A percentile compares a stretch with the other conserved stretches of the same genome.
These are phyloP conservation scores for Microbotryum violaceum DNA, from an alignment of 1,284 basidiomycete genomes.

Conservation along the genomic window DNA sequence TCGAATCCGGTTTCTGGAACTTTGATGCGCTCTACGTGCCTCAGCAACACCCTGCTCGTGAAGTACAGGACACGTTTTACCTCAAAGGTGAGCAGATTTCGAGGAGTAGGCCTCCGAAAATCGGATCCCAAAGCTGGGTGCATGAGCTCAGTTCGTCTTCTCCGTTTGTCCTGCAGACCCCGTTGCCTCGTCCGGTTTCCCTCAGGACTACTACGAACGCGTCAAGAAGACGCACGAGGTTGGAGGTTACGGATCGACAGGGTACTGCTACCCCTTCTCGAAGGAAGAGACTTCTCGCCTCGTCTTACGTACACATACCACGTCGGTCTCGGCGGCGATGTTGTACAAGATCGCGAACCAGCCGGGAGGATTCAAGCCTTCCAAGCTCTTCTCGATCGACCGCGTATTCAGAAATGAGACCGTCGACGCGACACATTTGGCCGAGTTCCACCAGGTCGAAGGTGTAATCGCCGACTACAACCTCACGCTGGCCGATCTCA, in stretches of 20 bases:
- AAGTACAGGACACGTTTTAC: constrained; percentile 98
- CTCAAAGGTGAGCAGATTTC: constrained; percentile 59
- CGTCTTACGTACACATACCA: constrained; percentile 93
- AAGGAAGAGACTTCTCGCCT: constrained; percentile 84
- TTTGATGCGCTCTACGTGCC: constrained; percentile 98
- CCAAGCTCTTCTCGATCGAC: constrained; percentile 97
- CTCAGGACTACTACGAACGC: constrained; percentile 78
- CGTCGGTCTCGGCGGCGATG: constrained; percentile 89
- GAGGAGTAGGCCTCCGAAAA: not conserved
- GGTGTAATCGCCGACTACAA: constrained; percentile 94
- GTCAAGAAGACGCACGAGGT: constrained; percentile 81
- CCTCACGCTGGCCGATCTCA: constrained; percentile 91
- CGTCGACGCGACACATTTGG: constrained; percentile 97
- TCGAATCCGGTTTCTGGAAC: constrained; percentile 99
- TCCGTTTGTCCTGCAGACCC: constrained; percentile 57
- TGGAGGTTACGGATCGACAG: constrained; percentile 83
- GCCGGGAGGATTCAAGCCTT: constrained; percentile 77
- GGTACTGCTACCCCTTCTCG: constrained; percentile 96
- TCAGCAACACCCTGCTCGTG: constrained; percentile 96
- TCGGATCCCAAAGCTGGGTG: not conserved
- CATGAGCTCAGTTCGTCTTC: no score
- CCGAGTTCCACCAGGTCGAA: constrained; percentile 99
- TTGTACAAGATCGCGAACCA: constrained; percentile 79
- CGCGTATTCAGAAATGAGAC: constrained; percentile 98
- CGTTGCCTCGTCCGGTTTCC: constrained; percentile 63